Evolutionary conservation across 2,329 filamentous ascomycete species (phyloP), one percentile per base, ranked within the genome.

Genomic region (Sporothrix brasiliensis): DNA sequence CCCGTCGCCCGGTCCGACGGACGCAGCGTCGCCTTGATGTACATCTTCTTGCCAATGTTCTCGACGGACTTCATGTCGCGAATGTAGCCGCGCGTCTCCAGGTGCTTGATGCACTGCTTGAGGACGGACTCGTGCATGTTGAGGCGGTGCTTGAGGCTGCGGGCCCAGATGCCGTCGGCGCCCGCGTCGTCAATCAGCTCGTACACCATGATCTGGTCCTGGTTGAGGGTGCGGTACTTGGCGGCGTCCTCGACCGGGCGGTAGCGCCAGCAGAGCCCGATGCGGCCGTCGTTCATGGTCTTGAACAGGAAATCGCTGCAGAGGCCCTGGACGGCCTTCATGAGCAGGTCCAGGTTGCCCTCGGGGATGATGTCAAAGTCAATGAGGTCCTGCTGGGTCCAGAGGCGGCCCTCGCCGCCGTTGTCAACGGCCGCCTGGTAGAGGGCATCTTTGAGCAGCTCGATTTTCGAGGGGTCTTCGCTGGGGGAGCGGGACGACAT

Each of bases 1-100:
- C 95, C 95, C 0, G 93, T 97, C 61, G 96, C 92, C 73, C 95
- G 91, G 73, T 97, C 94, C 69, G 91, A 92, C 0, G 95, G 94
- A 13, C 89, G 88, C 72, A 99, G 87, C 73, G 90, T 90, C 69
- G 90, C 88, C 77, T 97, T 90, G 86, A 99, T 97, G 84, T 95
- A 99, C 87, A 97, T 97, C 81, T 97, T 97, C 78, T 95, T 91
- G 74, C 90, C 92, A 39, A 93, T 92, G 77, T 92, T 90, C 81
- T 97, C 93, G 80, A 97, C 93, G 79, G 91, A 95, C 81, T 94
- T 95, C 81, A 98, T 93, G 71, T 90, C 89, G 76, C 92, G 91
- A 79, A 99, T 93, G 78, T 96, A 89, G 49, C 89, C 88, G 78
- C 93, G 94, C 52, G 85, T 83, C 79, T 96, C 92, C 73, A 99